Evolutionary conservation across 257 asterid genomes (phyloP).

Genomic region (Solanum appendiculatum): DNA sequence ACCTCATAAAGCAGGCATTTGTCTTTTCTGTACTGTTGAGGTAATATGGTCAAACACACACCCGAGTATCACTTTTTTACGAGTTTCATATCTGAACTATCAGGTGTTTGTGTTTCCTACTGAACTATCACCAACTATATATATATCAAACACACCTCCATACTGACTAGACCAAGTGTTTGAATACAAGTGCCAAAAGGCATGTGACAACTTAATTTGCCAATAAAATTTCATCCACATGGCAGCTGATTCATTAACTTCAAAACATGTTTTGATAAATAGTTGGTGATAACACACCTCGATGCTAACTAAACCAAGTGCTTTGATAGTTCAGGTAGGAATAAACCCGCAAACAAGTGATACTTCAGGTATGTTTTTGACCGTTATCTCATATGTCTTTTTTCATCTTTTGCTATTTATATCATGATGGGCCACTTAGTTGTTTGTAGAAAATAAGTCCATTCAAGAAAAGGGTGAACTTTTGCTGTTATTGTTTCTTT

Average conservation of each 20-base stretch:
- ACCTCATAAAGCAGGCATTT: constrained; percentile 24
- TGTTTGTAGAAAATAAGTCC: constrained; percentile 1
- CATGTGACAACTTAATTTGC: too few species aligned
- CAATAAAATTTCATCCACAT: too few species aligned
- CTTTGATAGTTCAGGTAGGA: not conserved
- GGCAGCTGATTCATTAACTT: not conserved
- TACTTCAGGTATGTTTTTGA: not conserved
- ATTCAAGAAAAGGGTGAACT: constrained; percentile 5
- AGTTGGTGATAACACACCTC: too few species aligned
- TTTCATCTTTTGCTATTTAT: not conserved
- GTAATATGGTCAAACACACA: not conserved
- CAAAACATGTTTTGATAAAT: not conserved
- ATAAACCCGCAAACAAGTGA: not conserved
- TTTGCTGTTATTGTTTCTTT: constrained; percentile 2
- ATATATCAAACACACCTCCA: not conserved
- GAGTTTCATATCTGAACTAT: not conserved
- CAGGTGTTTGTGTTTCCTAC: not conserved
- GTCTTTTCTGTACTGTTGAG: constrained; percentile 5
- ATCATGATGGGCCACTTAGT: not conserved
- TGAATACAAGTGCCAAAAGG: not conserved
- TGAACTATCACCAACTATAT: not conserved
- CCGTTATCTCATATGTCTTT: not conserved
- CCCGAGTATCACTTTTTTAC: not conserved
- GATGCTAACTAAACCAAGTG: too few species aligned
- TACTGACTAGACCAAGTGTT: not conserved